Evolutionary conservation across 495 filamentous ascomycete genomes (phyloP).

Genomic region (Talaromyces borbonicus): DNA sequence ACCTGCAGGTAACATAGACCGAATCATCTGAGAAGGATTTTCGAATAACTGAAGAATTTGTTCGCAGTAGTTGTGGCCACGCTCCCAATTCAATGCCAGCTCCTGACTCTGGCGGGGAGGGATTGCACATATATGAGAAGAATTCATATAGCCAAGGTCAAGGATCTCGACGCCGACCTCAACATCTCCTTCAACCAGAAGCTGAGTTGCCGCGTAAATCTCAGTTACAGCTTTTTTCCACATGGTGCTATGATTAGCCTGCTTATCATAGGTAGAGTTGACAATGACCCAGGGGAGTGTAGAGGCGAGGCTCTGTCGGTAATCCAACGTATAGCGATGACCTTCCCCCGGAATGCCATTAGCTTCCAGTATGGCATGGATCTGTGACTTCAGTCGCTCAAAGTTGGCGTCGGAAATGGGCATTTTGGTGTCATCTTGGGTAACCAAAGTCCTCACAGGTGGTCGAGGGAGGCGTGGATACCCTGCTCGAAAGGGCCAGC

Average conservation of each 20-base stretch:
- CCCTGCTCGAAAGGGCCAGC: not conserved
- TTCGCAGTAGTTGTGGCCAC: not conserved
- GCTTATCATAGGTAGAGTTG: conserved; percentile 1
- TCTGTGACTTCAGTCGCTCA: not conserved
- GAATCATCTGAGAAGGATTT: not conserved
- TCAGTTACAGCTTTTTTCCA: not conserved
- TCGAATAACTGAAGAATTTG: conserved; percentile 2
- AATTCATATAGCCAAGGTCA: not conserved
- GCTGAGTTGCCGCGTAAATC: not conserved
- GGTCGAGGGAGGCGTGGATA: not conserved
- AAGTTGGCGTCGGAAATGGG: not conserved
- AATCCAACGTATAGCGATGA: not conserved
- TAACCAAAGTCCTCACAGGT: not conserved
- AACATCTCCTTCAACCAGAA: not conserved
- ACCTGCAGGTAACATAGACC: not conserved
- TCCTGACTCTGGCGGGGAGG: not conserved
- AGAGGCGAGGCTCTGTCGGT: not conserved
- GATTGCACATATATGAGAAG: not conserved
- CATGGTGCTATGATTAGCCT: not conserved
- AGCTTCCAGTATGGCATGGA: not conserved
- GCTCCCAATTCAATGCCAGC: not conserved
- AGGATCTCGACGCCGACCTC: conserved; percentile 1
- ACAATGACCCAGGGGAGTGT: not conserved
- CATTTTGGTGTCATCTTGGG: not conserved
- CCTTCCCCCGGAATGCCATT: not conserved